These are phyloP conservation scores for Tilletia indica DNA, from an alignment of 1,284 basidiomycete genomes.

Conservation along the genomic window DNA sequence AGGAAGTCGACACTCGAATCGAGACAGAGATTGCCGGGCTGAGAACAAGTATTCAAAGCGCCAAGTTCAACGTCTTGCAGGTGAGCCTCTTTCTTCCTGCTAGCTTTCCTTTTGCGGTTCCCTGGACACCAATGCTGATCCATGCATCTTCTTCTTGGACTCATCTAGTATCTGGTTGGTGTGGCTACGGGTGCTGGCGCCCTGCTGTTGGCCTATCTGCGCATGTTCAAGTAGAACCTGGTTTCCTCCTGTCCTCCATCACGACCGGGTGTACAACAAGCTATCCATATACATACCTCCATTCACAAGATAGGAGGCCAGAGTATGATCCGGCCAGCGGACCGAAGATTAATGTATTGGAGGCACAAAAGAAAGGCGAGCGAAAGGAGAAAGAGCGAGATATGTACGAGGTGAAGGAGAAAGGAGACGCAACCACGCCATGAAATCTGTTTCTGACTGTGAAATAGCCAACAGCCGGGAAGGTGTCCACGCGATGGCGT, in stretches of 20 bases:
- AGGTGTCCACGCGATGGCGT: no score
- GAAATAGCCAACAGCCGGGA: no score
- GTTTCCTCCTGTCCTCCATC: not conserved
- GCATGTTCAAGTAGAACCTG: conserved; percentile 59
- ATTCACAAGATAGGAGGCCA: no score
- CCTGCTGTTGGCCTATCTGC: conserved; percentile 77
- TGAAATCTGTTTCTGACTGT: no score
- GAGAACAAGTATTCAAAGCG: conserved; percentile 84
- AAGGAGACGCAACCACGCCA: no score
- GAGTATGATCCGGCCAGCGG: no score
- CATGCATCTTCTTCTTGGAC: not conserved
- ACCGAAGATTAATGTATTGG: no score
- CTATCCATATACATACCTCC: no score
- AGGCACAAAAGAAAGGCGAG: no score
- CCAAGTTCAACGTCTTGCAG: conserved; percentile 66
- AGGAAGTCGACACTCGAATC: conserved; percentile 95
- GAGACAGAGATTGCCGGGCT: conserved; percentile 92
- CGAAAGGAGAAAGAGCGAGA: no score
- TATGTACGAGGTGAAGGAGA: no score
- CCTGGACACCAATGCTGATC: not conserved
- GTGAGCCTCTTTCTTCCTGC: conserved; percentile 28
- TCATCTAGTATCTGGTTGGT: conserved; percentile 39
- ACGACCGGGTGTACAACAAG: not conserved
- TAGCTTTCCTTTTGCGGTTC: not conserved
- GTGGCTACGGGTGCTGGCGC: conserved; percentile 82